These are phyloP conservation scores for Fusarium drepaniforme DNA, from an alignment of 2,329 filamentous ascomycete genomes.

Conservation along the genomic window DNA sequence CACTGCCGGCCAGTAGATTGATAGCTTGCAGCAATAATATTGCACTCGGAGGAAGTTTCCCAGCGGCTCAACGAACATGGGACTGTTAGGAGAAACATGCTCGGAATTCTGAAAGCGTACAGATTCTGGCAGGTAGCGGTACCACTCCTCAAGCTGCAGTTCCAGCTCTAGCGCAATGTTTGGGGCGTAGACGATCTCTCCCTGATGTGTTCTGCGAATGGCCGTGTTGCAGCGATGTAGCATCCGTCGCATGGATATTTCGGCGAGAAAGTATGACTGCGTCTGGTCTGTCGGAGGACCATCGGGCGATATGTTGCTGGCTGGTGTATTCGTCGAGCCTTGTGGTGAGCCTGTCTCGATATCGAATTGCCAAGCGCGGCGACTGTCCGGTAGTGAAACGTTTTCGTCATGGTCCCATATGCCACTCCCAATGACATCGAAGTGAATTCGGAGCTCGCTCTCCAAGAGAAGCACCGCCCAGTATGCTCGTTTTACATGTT, in stretches of 20 bases:
- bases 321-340: not conserved
- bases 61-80: not conserved
- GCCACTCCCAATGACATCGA: slow-evolving; percentile 2
- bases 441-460: slow-evolving; percentile 4
- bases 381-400: not conserved
- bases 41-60: not conserved
- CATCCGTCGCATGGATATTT: slow-evolving; percentile 50
- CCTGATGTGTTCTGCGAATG: slow-evolving; percentile 29
- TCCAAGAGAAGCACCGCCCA: slow-evolving; percentile 7
- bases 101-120: not conserved
- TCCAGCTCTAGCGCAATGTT: slow-evolving; percentile 47
- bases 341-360: not conserved
- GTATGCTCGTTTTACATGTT: not conserved
- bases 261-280: slow-evolving; percentile 45
- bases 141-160: slow-evolving; percentile 51
- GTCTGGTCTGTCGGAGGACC: not conserved
- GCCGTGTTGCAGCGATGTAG: slow-evolving; percentile 46
- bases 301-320: not conserved
- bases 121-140: slow-evolving; percentile 40
- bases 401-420: slow-evolving; percentile 5
- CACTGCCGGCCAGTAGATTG: slow-evolving; percentile 9
- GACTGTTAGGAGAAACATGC: not conserved
- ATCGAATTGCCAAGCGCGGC: not conserved
- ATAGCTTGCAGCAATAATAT: not conserved
- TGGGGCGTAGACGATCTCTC: slow-evolving; percentile 42